Evolutionary conservation across 331 rosid species (phyloP).

Genomic region (Stylosanthes scabra): DNA sequence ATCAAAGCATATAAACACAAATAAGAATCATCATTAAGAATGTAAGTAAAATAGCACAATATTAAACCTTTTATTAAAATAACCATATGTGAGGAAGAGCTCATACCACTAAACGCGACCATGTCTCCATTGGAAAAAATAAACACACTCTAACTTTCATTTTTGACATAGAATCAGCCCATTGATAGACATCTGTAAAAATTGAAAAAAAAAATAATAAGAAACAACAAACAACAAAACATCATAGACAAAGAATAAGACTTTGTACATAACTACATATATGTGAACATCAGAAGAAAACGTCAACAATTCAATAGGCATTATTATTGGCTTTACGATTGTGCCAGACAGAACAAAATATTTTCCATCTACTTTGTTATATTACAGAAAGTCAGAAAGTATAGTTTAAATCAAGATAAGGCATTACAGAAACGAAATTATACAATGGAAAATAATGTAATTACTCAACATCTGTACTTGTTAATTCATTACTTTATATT

Average conservation of each 20-base stretch:
- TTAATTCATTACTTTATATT: background rate
- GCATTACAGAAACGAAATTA: conserved; percentile 7
- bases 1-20: background rate
- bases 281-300: conserved; percentile 25
- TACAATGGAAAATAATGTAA: conserved; percentile 5
- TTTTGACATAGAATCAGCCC: conserved; percentile 76
- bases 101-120: conserved; percentile 70
- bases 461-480: background rate
- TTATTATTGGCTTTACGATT: conserved; percentile 7
- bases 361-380: background rate
- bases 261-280: background rate
- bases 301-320: background rate
- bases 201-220: conserved; percentile 24
- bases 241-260: conserved; percentile 20
- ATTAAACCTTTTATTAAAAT: background rate
- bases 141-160: conserved; percentile 78
- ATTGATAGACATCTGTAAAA: conserved; percentile 77
- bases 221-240: conserved; percentile 14
- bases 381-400: too few relatives aligned
- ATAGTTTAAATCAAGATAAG: background rate
- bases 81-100: conserved; percentile 21
- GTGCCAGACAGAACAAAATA: conserved; percentile 1
- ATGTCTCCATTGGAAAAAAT: conserved; percentile 82
- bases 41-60: background rate
- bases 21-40: background rate